These are phyloP conservation scores for Pyrus communis DNA, from an alignment of 306 rosid species.

Conservation along the genomic window DNA sequence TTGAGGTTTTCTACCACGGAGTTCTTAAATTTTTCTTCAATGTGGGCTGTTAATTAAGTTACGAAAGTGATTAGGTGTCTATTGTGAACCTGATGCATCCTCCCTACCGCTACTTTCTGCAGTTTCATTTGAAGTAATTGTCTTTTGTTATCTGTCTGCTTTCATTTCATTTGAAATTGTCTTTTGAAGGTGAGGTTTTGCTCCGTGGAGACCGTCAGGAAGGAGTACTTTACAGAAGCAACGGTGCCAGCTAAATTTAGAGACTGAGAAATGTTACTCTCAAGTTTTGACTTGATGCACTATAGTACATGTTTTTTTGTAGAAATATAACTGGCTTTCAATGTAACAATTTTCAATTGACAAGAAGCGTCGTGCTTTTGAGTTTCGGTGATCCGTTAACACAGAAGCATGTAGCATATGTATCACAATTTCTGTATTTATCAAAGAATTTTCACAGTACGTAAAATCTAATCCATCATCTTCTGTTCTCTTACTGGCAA, in stretches of 20 bases:
- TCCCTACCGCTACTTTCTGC: not conserved
- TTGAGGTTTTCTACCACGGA: not conserved
- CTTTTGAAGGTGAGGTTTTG: constrained; percentile 75
- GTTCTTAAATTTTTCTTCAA: not conserved
- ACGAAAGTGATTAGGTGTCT: not conserved
- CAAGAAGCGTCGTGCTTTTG: no score
- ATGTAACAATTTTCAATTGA: no score
- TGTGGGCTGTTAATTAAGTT: not conserved
- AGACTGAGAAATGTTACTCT: constrained; percentile 28
- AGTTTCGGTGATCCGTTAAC: not conserved
- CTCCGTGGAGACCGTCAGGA: constrained; percentile 57
- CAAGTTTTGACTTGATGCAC: not conserved
- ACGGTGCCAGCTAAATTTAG: constrained; percentile 59
- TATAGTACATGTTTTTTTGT: not conserved
- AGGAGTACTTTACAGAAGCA: constrained; percentile 67
- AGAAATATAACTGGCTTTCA: not conserved
- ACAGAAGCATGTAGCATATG: not conserved
- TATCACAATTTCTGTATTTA: no score
- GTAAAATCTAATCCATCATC: not conserved
- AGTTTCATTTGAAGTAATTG: not conserved
- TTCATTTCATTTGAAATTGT: not conserved
- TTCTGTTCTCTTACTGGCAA: constrained; percentile 22
- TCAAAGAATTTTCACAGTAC: not conserved
- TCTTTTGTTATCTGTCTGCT: constrained; percentile 4
- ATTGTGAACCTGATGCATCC: not conserved